A percentile compares a stretch with the other conserved stretches of the same genome.
phyloP scores from a whole-genome alignment of 1,284 basidiomycete species.

The Volvariella surrecta region DNA sequence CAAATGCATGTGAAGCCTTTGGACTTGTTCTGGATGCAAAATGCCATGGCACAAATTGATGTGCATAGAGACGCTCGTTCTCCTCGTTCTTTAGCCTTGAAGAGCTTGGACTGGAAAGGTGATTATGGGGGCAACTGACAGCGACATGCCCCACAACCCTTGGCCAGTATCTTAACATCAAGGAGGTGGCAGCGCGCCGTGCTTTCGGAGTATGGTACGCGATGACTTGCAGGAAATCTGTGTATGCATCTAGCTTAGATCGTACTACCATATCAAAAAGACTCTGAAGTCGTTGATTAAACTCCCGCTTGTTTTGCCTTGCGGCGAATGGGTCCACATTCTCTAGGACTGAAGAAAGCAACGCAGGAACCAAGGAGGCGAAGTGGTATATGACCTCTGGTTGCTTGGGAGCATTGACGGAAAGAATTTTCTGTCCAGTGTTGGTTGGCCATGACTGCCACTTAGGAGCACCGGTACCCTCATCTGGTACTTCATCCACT shows the following conservation, averaged over 20 bases:
- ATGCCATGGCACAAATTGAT: conserved; percentile 64
- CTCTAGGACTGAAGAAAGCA: conserved; percentile 55
- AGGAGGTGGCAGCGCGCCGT: conserved; percentile 43
- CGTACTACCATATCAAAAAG: conserved; percentile 51
- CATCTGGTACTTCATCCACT: conserved; percentile 42
- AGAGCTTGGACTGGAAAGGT: conserved; percentile 25
- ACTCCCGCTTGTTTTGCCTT: conserved; percentile 23
- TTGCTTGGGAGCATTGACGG: conserved; percentile 52
- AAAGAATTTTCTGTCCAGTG: conserved; percentile 23
- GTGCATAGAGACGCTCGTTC: conserved; percentile 33
- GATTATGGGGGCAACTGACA: conserved; percentile 32
- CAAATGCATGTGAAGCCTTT: conserved; percentile 23
- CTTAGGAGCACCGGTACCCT: conserved; percentile 4
- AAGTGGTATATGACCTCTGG: conserved; percentile 46
- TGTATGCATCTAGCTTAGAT: conserved; percentile 57
- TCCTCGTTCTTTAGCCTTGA: conserved; percentile 9
- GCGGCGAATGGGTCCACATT: conserved; percentile 31
- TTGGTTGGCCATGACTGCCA: not conserved
- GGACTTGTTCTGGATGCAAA: conserved; percentile 27
- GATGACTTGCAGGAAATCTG: conserved; percentile 62
- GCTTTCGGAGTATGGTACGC: conserved; percentile 54
- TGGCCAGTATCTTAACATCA: conserved; percentile 61
- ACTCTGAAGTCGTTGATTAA: conserved; percentile 41
- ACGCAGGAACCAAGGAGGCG: conserved; percentile 47
- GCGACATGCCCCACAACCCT: conserved; percentile 56